Evolutionary conservation across 2,329 filamentous ascomycete species (phyloP).

Genomic region (Coniochaeta sp.): DNA sequence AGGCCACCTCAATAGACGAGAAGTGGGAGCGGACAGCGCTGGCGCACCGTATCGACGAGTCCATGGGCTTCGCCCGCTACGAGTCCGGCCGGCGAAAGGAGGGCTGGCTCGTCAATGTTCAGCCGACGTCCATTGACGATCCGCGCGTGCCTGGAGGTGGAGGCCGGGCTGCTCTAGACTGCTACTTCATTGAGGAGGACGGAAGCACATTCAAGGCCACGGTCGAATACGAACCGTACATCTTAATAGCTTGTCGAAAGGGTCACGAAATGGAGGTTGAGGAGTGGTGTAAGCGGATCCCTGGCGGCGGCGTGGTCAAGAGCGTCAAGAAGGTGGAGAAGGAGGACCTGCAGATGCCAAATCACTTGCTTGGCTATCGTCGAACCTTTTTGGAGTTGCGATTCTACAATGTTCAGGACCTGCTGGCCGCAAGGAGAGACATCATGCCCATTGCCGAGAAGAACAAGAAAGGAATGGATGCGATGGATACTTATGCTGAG

Average conservation of each 20-base stretch:
- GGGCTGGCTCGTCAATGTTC: conserved; percentile 93
- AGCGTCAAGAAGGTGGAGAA: conserved; percentile 71
- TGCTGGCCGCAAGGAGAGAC: conserved; percentile 75
- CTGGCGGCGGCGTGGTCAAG: conserved; percentile 76
- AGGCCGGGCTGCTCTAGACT: conserved; percentile 85
- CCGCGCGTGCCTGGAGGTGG: conserved; percentile 76
- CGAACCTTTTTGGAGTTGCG: conserved; percentile 79
- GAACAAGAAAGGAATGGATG: conserved; percentile 92
- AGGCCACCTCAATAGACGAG: conserved; percentile 87
- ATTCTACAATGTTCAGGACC: conserved; percentile 80
- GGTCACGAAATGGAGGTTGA: conserved; percentile 89
- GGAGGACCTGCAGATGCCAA: conserved; percentile 91
- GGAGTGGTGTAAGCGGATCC: conserved; percentile 80
- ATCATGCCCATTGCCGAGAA: conserved; percentile 90
- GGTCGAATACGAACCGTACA: conserved; percentile 94
- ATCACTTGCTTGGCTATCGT: conserved; percentile 86
- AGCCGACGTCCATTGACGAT: conserved; percentile 82
- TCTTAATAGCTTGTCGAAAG: conserved; percentile 82
- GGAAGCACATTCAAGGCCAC: conserved; percentile 91
- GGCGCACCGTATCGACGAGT: conserved; percentile 85
- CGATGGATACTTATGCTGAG: conserved; percentile 97
- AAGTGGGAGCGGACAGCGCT: conserved; percentile 79
- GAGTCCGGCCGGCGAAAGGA: conserved; percentile 76
- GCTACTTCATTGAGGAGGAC: conserved; percentile 92
- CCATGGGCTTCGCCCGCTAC: conserved; percentile 87